Evolutionary conservation across 1,284 basidiomycete species (phyloP).

Genomic region (Pseudozyma sp.): DNA sequence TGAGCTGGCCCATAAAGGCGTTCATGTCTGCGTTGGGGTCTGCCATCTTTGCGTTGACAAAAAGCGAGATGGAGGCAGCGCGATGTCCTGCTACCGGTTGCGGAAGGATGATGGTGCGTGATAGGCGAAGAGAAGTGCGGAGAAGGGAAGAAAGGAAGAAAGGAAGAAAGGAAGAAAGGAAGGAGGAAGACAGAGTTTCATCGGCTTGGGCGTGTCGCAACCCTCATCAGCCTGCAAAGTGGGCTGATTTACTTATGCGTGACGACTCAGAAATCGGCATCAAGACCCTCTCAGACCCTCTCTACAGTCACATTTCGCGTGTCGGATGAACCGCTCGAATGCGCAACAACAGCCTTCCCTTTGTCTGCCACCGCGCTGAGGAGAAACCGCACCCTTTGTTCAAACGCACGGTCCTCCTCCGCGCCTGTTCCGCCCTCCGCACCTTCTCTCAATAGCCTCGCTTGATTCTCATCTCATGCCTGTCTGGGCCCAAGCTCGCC

Average conservation of each 20-base stretch:
- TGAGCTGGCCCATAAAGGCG: background rate
- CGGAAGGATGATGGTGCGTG: no score
- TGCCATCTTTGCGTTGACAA: background rate
- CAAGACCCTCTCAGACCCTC: background rate
- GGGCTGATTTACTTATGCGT: conserved; percentile 7
- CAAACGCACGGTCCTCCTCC: conserved; percentile 7
- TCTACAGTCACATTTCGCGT: conserved; percentile 6
- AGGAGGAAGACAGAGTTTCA: background rate
- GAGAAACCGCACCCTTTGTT: conserved; percentile 8
- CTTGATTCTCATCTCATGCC: no score
- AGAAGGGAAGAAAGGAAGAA: background rate
- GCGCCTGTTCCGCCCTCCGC: background rate
- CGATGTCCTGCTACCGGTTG: no score
- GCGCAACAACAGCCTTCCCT: background rate
- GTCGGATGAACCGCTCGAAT: no score
- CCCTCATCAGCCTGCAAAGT: background rate
- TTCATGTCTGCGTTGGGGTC: background rate
- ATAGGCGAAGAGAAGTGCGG: no score
- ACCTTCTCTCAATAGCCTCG: no score
- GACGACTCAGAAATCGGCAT: conserved; percentile 3
- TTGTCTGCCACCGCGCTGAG: background rate
- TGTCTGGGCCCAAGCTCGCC: no score
- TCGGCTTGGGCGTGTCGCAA: background rate
- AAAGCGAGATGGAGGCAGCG: background rate
- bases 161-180: background rate